Conservation (phyloP, 2,329 filamentous ascomycete species). For the Venturia oleaginea region DNA sequence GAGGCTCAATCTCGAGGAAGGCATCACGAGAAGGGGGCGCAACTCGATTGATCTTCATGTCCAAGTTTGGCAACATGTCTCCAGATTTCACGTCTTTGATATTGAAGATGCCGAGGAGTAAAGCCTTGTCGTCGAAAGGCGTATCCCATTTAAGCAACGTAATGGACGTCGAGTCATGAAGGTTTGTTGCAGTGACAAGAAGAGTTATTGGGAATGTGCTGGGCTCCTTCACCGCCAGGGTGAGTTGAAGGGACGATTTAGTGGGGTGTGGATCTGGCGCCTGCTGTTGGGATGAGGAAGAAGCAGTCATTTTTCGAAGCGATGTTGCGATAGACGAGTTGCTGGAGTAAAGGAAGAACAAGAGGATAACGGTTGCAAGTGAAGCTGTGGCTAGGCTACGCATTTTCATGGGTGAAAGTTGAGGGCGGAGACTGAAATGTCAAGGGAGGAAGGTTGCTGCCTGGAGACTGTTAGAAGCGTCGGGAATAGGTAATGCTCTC, state of each 20-base stretch:
- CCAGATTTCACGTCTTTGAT: constrained; percentile 23
- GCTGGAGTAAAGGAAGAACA: constrained; percentile 7
- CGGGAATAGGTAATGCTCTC: background rate
- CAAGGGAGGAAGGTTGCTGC: background rate
- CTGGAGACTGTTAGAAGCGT: background rate
- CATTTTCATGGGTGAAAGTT: constrained; percentile 5
- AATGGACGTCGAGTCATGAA: constrained; percentile 24
- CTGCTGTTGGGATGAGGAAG: background rate
- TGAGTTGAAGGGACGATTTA: constrained; percentile 3
- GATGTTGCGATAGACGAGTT: constrained; percentile 5
- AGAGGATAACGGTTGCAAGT: background rate
- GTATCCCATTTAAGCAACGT: constrained; percentile 33
- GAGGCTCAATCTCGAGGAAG: constrained; percentile 28
- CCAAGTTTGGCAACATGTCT: constrained; percentile 22
- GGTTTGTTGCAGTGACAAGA: constrained; percentile 30
- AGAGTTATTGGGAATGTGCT: constrained; percentile 25
- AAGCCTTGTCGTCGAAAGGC: constrained; percentile 30
- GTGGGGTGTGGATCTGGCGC: constrained; percentile 7
- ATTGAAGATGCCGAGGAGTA: constrained; percentile 30
- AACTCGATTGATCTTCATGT: constrained; percentile 28
- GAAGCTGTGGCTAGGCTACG: constrained; percentile 1
- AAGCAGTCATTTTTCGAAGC: constrained; percentile 3
- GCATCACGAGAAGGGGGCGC: constrained; percentile 29
- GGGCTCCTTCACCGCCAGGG: constrained; percentile 18
- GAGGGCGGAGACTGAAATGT: background rate